phyloP scores from a whole-genome alignment of 129 eudicot species.

The Centrapalus pauciflorus region DNA sequence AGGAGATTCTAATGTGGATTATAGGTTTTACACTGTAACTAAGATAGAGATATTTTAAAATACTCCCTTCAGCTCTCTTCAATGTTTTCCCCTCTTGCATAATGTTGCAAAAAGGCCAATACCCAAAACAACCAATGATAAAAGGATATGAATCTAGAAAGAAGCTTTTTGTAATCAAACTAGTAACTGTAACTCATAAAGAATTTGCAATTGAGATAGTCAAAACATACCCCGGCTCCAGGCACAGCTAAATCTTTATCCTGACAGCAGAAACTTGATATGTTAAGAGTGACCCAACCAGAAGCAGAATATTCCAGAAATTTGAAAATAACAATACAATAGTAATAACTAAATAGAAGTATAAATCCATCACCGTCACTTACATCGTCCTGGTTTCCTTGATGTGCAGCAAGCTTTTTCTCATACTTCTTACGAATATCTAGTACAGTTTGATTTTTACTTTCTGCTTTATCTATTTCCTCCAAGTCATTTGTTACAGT shows the following conservation, averaged over 20 bases:
- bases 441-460: constrained; percentile 46
- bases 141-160: constrained; percentile 6
- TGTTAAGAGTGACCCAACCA: constrained; percentile 16
- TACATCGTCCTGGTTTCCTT: constrained; percentile 61
- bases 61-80: no score
- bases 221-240: constrained; percentile 83
- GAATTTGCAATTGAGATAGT: neutral
- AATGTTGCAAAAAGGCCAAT: neutral
- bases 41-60: neutral
- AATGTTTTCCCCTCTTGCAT: neutral
- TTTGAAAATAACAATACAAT: neutral
- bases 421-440: constrained; percentile 94
- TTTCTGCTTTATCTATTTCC: constrained; percentile 47
- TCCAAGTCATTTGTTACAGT: constrained; percentile 54
- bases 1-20: neutral
- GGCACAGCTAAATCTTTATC: constrained; percentile 79
- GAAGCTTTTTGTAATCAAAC: neutral
- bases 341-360: neutral
- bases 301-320: neutral
- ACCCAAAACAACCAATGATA: neutral
- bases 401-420: constrained; percentile 83
- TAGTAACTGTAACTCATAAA: constrained; percentile 1
- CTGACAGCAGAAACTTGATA: constrained; percentile 36
- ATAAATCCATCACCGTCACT: neutral
- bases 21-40: neutral